These are phyloP conservation scores for Metarhizium sp. DNA, from an alignment of 2,329 filamentous ascomycete genomes.

Conservation along the genomic window DNA sequence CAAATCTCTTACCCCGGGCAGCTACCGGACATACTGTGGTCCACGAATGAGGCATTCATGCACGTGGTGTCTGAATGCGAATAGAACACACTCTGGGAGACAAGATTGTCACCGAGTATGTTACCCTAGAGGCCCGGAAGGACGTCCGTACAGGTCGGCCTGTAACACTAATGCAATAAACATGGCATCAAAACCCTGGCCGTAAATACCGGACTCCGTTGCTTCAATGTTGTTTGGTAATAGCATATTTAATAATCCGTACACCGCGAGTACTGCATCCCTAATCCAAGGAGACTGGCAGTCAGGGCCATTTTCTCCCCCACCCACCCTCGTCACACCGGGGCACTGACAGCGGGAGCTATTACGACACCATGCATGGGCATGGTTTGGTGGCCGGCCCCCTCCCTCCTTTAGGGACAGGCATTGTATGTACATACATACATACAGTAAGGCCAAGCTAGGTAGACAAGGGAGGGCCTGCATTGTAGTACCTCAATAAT, in stretches of 20 bases:
- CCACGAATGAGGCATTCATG: neutral
- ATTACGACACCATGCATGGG: neutral
- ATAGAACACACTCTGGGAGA: neutral
- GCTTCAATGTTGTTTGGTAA: neutral
- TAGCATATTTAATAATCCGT: too few relatives aligned
- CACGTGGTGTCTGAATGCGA: slow-evolving; percentile 1
- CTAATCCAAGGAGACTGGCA: neutral
- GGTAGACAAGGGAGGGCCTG: too few relatives aligned
- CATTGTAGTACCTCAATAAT: too few relatives aligned
- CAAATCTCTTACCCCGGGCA: neutral
- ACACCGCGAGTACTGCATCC: neutral
- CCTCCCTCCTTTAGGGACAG: too few relatives aligned
- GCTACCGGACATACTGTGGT: neutral
- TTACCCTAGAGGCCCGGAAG: neutral
- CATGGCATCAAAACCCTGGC: neutral
- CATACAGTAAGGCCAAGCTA: too few relatives aligned
- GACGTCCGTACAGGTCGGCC: neutral
- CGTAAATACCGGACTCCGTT: neutral
- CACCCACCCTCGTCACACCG: neutral
- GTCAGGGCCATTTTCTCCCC: neutral
- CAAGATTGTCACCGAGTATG: neutral
- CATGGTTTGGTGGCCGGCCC: too few relatives aligned
- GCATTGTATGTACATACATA: too few relatives aligned
- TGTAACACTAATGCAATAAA: neutral
- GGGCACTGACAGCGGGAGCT: neutral